Base-by-base conservation (phyloP, 352 stramenopile species). In the Pythium plurisporium region DNA sequence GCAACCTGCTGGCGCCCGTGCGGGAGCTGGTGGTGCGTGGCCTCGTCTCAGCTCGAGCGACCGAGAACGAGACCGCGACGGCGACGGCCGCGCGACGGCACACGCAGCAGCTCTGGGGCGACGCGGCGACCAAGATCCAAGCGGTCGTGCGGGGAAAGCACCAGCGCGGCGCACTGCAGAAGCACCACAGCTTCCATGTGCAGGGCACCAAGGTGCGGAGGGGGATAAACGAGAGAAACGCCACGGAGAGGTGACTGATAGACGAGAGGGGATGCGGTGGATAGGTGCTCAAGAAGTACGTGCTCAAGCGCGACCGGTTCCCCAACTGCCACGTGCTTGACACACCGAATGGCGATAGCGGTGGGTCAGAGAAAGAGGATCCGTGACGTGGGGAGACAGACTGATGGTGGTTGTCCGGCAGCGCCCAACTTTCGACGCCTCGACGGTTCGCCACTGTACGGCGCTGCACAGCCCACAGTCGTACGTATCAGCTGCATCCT, bases 281-380 rank as follows among this genome's bases (percentile, higher is more conserved):
- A 22, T 65, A 55, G 76, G 71, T 94, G 25, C 54, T 94, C 14
- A 85, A 84, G 37, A 89, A 91, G 52, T 94, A 93, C 43, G 79
- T 94, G 55, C 75, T 94, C 50, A 94, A 93, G 70, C 76, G 66
- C 22, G 85, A 94, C 56, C 69, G 82, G 1, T 89, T 93, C 60
- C 82, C 85, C 3, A 79, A 91, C 46, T 89, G 82, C 50, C 82
- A 92, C 48, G 79, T 84, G 29, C 66, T 94, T 15, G 48, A 77
- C 40, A 90, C 80, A 0, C 65, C 70, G 3, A 37, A 88, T 41
- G 84, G 80, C 33, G 80, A 87, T 17, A 76, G 77, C 38, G 81
- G 80, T 89, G 48, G n/a, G 49, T 40, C n/a, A n/a, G n/a, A n/a
- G n/a, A n/a, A n/a, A n/a, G n/a, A n/a, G n/a, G n/a, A n/a, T n/a